Evolutionary conservation across 345 rosid species (phyloP).

Genomic region (Bruguiera parviflora): DNA sequence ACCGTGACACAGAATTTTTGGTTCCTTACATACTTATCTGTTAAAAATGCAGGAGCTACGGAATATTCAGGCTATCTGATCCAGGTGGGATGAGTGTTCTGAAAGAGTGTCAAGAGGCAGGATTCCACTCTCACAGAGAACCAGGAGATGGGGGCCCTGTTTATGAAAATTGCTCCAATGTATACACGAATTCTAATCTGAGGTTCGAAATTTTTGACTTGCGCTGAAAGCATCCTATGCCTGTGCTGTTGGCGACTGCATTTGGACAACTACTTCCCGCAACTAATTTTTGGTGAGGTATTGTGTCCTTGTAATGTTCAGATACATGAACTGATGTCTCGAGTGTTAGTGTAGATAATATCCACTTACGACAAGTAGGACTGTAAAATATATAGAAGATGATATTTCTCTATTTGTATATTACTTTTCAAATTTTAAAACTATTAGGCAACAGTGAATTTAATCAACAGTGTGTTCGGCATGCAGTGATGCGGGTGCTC

Average conservation of each 20-base stretch:
- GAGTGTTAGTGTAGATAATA: no score
- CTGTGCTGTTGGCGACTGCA: background rate
- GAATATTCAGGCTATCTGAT: constrained; percentile 67
- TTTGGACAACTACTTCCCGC: background rate
- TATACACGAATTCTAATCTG: constrained; percentile 74
- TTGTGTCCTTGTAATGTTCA: background rate
- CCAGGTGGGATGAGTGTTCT: constrained; percentile 74
- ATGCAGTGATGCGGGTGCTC: no score
- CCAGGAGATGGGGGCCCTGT: constrained; percentile 64
- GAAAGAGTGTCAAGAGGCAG: constrained; percentile 58
- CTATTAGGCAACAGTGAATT: no score
- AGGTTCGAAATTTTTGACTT: constrained; percentile 89
- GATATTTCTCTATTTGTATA: no score
- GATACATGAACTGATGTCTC: background rate
- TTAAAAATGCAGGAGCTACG: constrained; percentile 47
- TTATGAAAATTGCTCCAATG: constrained; percentile 70
- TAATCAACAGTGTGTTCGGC: no score
- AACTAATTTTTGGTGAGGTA: background rate
- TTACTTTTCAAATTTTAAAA: no score
- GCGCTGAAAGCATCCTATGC: constrained; percentile 32
- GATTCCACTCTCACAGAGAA: constrained; percentile 77
- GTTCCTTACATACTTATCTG: background rate
- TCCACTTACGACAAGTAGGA: no score
- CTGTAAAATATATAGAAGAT: no score
- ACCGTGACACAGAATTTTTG: background rate